These are phyloP conservation scores for Phytophthora hibernalis DNA, from an alignment of 352 stramenopile genomes.

Conservation along the genomic window DNA sequence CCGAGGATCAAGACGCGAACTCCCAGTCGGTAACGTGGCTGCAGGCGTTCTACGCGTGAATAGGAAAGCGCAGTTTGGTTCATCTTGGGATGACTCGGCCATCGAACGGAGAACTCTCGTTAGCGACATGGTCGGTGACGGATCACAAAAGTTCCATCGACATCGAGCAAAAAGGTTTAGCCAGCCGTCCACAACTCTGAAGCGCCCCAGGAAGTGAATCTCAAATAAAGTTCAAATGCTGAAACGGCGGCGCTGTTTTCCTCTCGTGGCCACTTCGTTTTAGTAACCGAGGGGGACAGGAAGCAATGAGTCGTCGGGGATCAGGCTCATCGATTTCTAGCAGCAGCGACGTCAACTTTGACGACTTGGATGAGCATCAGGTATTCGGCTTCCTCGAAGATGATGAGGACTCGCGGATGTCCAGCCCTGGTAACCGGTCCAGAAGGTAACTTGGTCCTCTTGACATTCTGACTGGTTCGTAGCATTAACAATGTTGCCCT, in stretches of 20 bases:
- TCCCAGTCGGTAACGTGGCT: constrained; percentile 10
- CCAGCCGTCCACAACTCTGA: constrained; percentile 22
- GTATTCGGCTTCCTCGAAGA: constrained; percentile 66
- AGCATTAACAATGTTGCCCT: background rate
- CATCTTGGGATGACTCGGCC: constrained; percentile 78
- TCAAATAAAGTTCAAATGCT: constrained; percentile 28
- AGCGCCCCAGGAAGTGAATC: constrained; percentile 36
- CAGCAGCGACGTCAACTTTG: constrained; percentile 68
- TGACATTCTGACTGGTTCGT: background rate
- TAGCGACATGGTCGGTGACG: constrained; percentile 61
- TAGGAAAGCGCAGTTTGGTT: constrained; percentile 77
- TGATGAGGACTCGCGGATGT: constrained; percentile 31
- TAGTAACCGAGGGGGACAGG: background rate
- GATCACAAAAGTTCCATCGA: constrained; percentile 44
- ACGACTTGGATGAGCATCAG: constrained; percentile 65
- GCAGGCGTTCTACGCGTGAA: constrained; percentile 63
- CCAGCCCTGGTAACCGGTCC: constrained; percentile 19
- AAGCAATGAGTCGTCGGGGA: constrained; percentile 36
- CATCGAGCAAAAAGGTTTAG: constrained; percentile 44
- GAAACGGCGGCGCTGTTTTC: constrained; percentile 27
- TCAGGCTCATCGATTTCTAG: constrained; percentile 51
- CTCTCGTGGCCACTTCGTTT: background rate
- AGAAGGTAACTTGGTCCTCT: constrained; percentile 29
- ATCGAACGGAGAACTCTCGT: constrained; percentile 84
- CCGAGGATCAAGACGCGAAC: constrained; percentile 11